Conservation (phyloP, 371 early-diverging fungal species). For the Conidiobolus incongruus region DNA sequence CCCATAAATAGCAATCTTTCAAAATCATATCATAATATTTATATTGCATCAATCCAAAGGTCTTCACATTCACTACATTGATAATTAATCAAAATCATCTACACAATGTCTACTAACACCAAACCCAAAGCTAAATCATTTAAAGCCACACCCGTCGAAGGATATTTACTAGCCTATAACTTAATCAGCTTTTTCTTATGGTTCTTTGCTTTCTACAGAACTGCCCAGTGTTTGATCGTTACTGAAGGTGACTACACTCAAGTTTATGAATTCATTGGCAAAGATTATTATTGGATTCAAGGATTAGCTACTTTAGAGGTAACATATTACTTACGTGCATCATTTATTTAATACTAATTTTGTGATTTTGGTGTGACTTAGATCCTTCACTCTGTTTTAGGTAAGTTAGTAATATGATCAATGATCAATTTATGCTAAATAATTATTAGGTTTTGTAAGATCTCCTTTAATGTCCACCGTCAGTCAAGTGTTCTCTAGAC, state of each 20-base stretch:
- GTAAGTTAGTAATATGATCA: conserved; percentile 3
- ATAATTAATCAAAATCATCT: too few relatives aligned
- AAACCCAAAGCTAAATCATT: too few relatives aligned
- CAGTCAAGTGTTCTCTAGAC: conserved; percentile 69
- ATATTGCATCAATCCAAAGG: too few relatives aligned
- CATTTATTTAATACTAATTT: not conserved
- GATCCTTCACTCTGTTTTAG: conserved; percentile 11
- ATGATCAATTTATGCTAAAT: not conserved
- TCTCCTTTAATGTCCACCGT: conserved; percentile 55
- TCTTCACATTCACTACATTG: too few relatives aligned
- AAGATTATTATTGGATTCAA: conserved; percentile 2
- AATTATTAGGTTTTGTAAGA: conserved; percentile 37
- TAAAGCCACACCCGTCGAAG: too few relatives aligned
- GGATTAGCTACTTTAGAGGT: conserved; percentile 2
- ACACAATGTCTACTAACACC: too few relatives aligned
- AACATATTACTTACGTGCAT: not conserved
- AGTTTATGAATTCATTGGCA: not conserved
- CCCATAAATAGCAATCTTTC: too few relatives aligned
- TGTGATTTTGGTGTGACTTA: not conserved
- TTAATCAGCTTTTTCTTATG: not conserved
- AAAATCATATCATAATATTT: too few relatives aligned
- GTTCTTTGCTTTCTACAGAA: not conserved
- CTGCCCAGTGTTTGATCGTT: not conserved
- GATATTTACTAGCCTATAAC: not conserved
- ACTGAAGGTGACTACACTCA: not conserved